Evolutionary conservation across 1,284 basidiomycete species (phyloP), one percentile per base, ranked within the genome.

Genomic region (Rhodotorula mucilaginosa): DNA sequence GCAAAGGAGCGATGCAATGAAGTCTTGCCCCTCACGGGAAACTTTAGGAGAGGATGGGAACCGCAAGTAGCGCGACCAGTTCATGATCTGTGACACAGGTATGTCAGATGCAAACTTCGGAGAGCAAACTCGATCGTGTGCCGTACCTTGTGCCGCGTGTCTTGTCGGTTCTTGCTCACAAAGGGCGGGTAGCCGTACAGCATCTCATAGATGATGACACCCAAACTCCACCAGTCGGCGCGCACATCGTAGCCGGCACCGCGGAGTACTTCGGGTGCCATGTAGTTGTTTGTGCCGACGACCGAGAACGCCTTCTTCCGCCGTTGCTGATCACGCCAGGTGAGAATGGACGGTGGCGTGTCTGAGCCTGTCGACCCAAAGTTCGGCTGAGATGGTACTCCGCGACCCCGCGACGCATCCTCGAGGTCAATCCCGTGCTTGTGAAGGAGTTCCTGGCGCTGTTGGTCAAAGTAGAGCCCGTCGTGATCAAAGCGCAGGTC

Each of bases 391-490:
- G 51, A 51, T 47, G 16, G n/a, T 47, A 3, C 39, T 7, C 1
- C 34, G 59, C 57, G 52, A 10, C 5, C 4, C 49, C 26, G 2
- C 3, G n/a, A 12, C 3, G 85, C 84, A 78, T 93, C 91, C 77
- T 94, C 92, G 58, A 99, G 86, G 81, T 97, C 93, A 75, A 98
- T 91, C 0, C 95, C 96, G 82, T 98, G 90, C 81, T 93, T 96
- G 82, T 88, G 90, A 65, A 98, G 84, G 61, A 98, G 83, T 77
- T 92, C 91, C 60, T 89, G 85, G 48, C 95, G 87, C 80, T 97
- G 94, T 79, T 95, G 91, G 78, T 97, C 94, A 81, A 95, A 98
- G 84, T 97, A 83, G 3, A 80, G 78, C 5, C 80, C 93, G 82
- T 97, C 92, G 82, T 97, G 93, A 23, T 91, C 90, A 69, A 65